Base-by-base conservation (phyloP, 2,329 filamentous ascomycete genomes). In the Fusarium sp. region DNA sequence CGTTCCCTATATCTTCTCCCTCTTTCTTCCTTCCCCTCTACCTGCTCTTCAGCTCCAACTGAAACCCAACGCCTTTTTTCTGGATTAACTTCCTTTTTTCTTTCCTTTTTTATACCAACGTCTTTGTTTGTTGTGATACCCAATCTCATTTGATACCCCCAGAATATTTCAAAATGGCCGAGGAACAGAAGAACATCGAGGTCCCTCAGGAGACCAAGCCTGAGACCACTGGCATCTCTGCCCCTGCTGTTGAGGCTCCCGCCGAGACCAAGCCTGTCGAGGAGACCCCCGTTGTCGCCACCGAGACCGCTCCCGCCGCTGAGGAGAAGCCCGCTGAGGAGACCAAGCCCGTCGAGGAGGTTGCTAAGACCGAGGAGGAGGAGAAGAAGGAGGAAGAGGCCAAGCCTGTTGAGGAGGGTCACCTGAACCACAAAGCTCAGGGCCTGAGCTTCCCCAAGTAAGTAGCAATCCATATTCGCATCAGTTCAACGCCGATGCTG, bases 351-450 rank as follows among this genome's bases (percentile, higher is more conserved):
- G 78, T 72, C 49, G 81, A 82, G 67, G 80, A 82, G 62, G 69
- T 80, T 34, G 77, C 75, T 34, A 80, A 82, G 40, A 73, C 79
- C 16, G 81, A 83, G 77, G 77, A 80, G 77, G 77, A 80, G 34
- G 78, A 78, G 74, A 82, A 83, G 74, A 81, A 84, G 70, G 86
- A 84, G 70, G 86, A 88, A 67, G 86, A 87, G 77, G 81, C 83
- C 54, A 89, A 90, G 82, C 91, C 92, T 66, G 86, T 95, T 67
- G 91, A 92, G 79, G 94, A 97, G 82, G 95, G 94, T 67, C 84
- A 89, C 74, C 88, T 98, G 55, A 92, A 92, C 80, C 93, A 97
- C 91, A 97, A 97, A 89, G 91, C 88, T 61, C 91, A 92, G 64
- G 92, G 92, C 78, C 86, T 94, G 70, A 86, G 85, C 82, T 89